Evolutionary conservation across 345 rosid genomes (phyloP).

Genomic region (Gynandropsis gynandra): DNA sequence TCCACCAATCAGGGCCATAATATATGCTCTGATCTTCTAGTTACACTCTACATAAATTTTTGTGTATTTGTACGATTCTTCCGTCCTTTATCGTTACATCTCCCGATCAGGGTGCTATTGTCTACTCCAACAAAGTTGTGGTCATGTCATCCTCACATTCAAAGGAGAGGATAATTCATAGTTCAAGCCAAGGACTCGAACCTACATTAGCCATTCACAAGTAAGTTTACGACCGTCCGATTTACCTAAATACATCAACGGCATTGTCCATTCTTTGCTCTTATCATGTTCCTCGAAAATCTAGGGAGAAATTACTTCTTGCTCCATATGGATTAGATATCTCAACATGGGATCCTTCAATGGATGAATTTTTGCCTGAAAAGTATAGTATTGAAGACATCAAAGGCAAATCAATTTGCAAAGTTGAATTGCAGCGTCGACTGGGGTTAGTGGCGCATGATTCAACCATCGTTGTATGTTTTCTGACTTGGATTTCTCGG

Average conservation of each 20-base stretch:
- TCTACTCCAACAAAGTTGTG: conserved; percentile 71
- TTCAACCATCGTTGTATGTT: conserved; percentile 42
- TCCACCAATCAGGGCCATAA: background rate
- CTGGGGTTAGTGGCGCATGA: conserved; percentile 37
- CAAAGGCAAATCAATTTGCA: conserved; percentile 54
- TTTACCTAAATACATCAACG: conserved; percentile 1
- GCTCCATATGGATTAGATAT: conserved; percentile 52
- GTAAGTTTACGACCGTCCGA: conserved; percentile 28
- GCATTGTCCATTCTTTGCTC: background rate
- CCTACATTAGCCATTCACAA: conserved; percentile 48
- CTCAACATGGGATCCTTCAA: conserved; percentile 62
- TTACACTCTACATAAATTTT: background rate
- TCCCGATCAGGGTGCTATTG: conserved; percentile 61
- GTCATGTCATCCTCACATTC: conserved; percentile 46
- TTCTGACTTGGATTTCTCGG: conserved; percentile 7
- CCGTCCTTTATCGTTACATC: conserved; percentile 11
- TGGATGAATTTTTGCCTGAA: conserved; percentile 51
- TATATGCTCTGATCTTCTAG: background rate
- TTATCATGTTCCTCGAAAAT: conserved; percentile 15
- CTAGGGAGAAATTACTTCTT: conserved; percentile 59
- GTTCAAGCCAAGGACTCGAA: conserved; percentile 50
- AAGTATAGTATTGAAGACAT: conserved; percentile 48
- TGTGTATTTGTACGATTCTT: conserved; percentile 2
- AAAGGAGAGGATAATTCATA: conserved; percentile 38
- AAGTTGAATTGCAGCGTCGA: conserved; percentile 42